Conservation (phyloP, 2,329 filamentous ascomycete species). For the Aspergillus eucalypticola region DNA sequence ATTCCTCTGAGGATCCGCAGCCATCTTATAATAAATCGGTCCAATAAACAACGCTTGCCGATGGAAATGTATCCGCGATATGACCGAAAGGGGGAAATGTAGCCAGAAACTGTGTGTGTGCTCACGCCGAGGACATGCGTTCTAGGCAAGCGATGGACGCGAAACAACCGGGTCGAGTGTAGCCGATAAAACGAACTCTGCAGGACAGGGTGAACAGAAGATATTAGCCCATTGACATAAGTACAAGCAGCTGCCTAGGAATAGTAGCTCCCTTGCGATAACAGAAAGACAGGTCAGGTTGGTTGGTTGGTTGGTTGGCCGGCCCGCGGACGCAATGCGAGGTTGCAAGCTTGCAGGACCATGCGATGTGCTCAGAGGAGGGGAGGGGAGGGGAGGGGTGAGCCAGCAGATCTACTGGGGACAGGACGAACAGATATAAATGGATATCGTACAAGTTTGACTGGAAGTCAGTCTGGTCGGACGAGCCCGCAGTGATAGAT, state of each 20-base stretch:
- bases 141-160: neutral
- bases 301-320: neutral
- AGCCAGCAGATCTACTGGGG: too few species aligned
- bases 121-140: neutral
- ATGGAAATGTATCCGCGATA: neutral
- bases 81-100: neutral
- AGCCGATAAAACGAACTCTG: neutral
- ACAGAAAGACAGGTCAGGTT: neutral
- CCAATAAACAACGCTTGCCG: too few species aligned
- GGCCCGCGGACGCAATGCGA: neutral
- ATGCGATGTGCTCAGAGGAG: neutral
- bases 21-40: conserved; percentile 11
- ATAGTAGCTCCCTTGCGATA: neutral
- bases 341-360: neutral
- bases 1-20: conserved; percentile 16
- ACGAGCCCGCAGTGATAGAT: too few species aligned
- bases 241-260: too few species aligned
- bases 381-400: too few species aligned
- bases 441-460: neutral
- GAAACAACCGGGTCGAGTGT: neutral
- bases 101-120: neutral
- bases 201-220: too few species aligned
- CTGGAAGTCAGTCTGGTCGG: too few species aligned
- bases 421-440: neutral
- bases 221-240: neutral